Conservation (phyloP, 257 asterid genomes). For the Parsonsia alboflavescens region DNA sequence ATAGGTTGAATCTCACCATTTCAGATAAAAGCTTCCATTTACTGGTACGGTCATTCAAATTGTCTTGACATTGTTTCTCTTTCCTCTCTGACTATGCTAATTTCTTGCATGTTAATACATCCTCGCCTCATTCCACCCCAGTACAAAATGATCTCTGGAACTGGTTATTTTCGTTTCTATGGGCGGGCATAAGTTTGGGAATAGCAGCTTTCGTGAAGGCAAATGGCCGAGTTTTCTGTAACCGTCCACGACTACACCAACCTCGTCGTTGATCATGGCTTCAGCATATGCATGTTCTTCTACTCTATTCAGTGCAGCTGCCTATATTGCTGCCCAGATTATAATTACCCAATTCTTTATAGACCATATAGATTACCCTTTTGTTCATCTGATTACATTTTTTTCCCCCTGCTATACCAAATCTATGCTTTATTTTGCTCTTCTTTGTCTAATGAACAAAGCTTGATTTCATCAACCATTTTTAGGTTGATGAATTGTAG, state of each 20-base stretch:
- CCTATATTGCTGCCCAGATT: slow-evolving; percentile 1
- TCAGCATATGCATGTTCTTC: slow-evolving; percentile 6
- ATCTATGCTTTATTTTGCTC: neutral
- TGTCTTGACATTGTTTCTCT: neutral
- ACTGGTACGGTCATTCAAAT: neutral
- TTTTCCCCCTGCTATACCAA: neutral
- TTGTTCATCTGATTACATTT: neutral
- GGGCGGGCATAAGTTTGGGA: slow-evolving; percentile 69
- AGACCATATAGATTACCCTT: slow-evolving; percentile 4
- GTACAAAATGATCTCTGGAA: slow-evolving; percentile 54
- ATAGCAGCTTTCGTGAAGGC: slow-evolving; percentile 60
- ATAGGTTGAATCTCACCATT: neutral
- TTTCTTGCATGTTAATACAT: neutral
- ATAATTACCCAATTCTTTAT: neutral
- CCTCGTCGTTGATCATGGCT: slow-evolving; percentile 46
- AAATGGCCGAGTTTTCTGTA: slow-evolving; percentile 74
- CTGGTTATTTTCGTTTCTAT: slow-evolving; percentile 55
- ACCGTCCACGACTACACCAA: slow-evolving; percentile 79
- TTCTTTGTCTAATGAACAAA: neutral
- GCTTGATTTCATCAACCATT: neutral
- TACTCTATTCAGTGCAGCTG: neutral
- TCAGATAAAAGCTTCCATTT: neutral
- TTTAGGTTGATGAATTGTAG: neutral
- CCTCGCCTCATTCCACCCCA: slow-evolving; percentile 26
- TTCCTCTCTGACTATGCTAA: slow-evolving; percentile 6